Base-by-base conservation (phyloP, 2,329 filamentous ascomycete genomes). In the Fusarium piperis region DNA sequence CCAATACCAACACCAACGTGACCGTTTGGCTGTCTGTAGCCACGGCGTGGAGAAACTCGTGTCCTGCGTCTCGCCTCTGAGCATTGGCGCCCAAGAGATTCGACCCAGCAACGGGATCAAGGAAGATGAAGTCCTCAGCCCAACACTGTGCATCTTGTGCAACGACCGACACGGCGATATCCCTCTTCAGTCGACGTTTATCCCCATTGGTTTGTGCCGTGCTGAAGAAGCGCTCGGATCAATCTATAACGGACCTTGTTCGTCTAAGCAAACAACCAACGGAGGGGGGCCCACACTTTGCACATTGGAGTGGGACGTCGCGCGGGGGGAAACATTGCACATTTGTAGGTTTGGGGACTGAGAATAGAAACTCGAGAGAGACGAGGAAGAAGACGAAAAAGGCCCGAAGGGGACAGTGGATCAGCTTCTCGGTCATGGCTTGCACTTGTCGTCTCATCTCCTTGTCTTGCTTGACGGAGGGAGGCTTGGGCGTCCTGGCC, bases 1-100 rank as follows among this genome's bases (percentile, higher is more conserved):
- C 67, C 41, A 33, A 66, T 71, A 60, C 73, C 53, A 59, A 46
- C 64, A 65, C 67, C 41, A 33, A 39, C 15, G 48, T n/a, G 39
- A 67, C 36, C 35, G 59, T 71, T 69, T 64, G 53, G 53, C 44
- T 33, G 46, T 55, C 44, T 58, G 52, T 26, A 44, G 28, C 48
- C 59, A 33, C 18, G 58, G 56, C 28, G n/a, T 18, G 62, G 58
- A 61, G 41, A 51, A 20, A 20, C 13, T 41, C 44, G 30, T 23
- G 35, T 58, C 44, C 41, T 70, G 59, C 67, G 38, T 52, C 59
- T 72, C 35, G 57, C 63, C 44, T 57, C 59, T 53, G 35, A 44
- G 48, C 38, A 33, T 35, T 23, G 46, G 32, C 18, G 32, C 56
- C 35, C 26, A 26, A 32, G n/a, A 51, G 30, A 39, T 41, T 41